Percentiles rank a stretch among this genome's conserved stretches.
Evolutionary conservation across 768 basidiomycete species (phyloP).

Genomic region (Collybiopsis confluens): DNA sequence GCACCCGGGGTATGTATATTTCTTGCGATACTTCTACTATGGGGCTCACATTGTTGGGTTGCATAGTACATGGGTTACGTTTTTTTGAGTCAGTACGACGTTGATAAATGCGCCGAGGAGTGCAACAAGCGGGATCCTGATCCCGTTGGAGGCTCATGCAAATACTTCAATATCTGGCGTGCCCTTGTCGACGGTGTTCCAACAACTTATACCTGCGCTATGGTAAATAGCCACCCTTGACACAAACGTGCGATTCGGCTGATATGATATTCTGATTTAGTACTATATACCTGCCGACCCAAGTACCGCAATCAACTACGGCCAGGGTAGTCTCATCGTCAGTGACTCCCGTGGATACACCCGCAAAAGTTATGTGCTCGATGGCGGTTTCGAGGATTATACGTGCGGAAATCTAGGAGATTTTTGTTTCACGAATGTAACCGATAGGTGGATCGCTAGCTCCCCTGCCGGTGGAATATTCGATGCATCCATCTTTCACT

Average conservation of each 20-base stretch:
- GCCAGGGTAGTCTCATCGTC: slow-evolving; percentile 41
- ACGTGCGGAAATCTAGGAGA: slow-evolving; percentile 21
- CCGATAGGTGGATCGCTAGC: slow-evolving; percentile 36
- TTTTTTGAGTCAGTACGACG: slow-evolving; percentile 45
- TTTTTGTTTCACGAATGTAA: slow-evolving; percentile 37
- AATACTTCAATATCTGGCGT: slow-evolving; percentile 53
- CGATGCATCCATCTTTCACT: slow-evolving; percentile 44
- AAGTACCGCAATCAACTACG: slow-evolving; percentile 42
- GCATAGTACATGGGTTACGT: slow-evolving; percentile 46
- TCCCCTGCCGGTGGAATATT: slow-evolving; percentile 29
- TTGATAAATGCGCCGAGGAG: slow-evolving; percentile 37
- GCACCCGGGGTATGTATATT: slow-evolving; percentile 33
- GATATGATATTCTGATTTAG: slow-evolving; percentile 17
- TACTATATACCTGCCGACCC: slow-evolving; percentile 40
- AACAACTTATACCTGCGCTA: slow-evolving; percentile 45
- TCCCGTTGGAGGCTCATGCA: slow-evolving; percentile 38
- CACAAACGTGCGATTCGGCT: background rate
- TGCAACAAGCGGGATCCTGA: slow-evolving; percentile 42
- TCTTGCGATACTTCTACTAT: background rate
- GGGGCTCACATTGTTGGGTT: slow-evolving; percentile 9
- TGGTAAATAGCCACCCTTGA: slow-evolving; percentile 26
- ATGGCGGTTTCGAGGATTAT: slow-evolving; percentile 43
- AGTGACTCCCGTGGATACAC: slow-evolving; percentile 44
- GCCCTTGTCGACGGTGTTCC: slow-evolving; percentile 42
- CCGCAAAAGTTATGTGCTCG: slow-evolving; percentile 32